phyloP scores from a whole-genome alignment of 179 eudicot genomes.

The Beta corolliflora region DNA sequence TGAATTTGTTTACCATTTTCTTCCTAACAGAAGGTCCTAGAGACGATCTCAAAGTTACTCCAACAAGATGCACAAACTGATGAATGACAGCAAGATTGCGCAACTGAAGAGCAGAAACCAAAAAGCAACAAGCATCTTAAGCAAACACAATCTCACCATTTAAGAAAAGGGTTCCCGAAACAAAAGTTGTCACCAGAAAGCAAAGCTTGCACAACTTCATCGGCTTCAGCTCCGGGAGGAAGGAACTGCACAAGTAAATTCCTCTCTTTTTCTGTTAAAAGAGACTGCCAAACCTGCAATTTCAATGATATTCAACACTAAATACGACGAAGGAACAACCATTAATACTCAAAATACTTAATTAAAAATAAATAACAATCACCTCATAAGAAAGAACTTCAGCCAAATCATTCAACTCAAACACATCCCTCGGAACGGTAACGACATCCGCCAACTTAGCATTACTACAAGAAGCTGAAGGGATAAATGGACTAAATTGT shows the following conservation, averaged over 20 bases:
- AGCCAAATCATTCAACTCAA: slow-evolving; percentile 58
- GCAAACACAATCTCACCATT: slow-evolving; percentile 58
- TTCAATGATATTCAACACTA: slow-evolving; percentile 1
- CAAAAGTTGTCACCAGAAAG: slow-evolving; percentile 65
- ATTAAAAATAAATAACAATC: slow-evolving; percentile 34
- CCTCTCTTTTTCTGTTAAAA: slow-evolving; percentile 66
- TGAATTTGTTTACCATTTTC: background rate
- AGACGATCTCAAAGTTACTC: background rate
- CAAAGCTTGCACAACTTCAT: slow-evolving; percentile 57
- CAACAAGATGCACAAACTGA: background rate
- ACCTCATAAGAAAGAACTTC: slow-evolving; percentile 84
- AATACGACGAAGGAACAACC: background rate
- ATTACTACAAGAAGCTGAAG: slow-evolving; percentile 38
- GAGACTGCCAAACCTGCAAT: slow-evolving; percentile 77
- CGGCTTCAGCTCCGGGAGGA: slow-evolving; percentile 55
- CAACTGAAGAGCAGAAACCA: background rate
- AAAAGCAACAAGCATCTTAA: background rate
- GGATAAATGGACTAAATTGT: slow-evolving; percentile 51
- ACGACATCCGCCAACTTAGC: slow-evolving; percentile 67
- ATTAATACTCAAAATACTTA: background rate
- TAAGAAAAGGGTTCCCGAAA: slow-evolving; percentile 73
- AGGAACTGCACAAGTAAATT: slow-evolving; percentile 66
- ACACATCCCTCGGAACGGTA: slow-evolving; percentile 63
- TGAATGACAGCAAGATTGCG: background rate
- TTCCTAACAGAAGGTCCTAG: background rate